Conservation (phyloP, 768 basidiomycete genomes). For the Phylloporus rhodoxanthus region DNA sequence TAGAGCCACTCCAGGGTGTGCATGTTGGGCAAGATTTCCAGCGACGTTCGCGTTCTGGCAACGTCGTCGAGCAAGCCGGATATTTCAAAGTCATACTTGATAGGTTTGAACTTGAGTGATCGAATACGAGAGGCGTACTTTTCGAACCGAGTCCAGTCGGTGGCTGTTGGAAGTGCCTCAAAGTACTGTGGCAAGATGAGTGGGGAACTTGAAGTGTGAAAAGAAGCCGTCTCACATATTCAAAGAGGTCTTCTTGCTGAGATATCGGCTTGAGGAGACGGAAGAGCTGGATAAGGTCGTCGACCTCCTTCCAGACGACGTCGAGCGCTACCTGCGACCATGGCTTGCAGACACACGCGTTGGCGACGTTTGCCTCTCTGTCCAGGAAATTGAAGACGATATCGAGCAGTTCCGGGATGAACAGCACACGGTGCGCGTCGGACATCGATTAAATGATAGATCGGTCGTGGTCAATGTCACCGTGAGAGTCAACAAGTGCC, state of each 20-base stretch:
- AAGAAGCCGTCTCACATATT: constrained; percentile 18
- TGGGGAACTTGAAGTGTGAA: neutral
- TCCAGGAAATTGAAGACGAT: constrained; percentile 50
- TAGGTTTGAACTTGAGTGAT: constrained; percentile 21
- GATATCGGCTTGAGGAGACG: constrained; percentile 43
- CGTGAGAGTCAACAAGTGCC: no score
- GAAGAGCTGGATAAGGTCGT: constrained; percentile 42
- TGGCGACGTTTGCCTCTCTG: constrained; percentile 34
- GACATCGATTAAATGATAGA: no score
- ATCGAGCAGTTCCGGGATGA: constrained; percentile 55
- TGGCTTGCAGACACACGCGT: constrained; percentile 49
- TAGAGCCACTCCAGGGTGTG: constrained; percentile 46
- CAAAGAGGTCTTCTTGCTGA: constrained; percentile 6
- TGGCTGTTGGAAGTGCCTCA: constrained; percentile 35
- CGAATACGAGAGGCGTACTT: constrained; percentile 50
- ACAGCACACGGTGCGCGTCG: constrained; percentile 32
- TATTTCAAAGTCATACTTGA: constrained; percentile 14
- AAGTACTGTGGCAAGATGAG: constrained; percentile 34
- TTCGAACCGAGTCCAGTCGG: constrained; percentile 52
- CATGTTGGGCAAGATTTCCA: constrained; percentile 52
- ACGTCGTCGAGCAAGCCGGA: constrained; percentile 41
- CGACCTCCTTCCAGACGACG: constrained; percentile 51
- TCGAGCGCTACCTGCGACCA: constrained; percentile 59
- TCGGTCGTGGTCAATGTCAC: no score
- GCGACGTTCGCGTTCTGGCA: constrained; percentile 46